Base-by-base conservation (phyloP, 2,329 filamentous ascomycete genomes). In the Herpomyces periplanetae region DNA sequence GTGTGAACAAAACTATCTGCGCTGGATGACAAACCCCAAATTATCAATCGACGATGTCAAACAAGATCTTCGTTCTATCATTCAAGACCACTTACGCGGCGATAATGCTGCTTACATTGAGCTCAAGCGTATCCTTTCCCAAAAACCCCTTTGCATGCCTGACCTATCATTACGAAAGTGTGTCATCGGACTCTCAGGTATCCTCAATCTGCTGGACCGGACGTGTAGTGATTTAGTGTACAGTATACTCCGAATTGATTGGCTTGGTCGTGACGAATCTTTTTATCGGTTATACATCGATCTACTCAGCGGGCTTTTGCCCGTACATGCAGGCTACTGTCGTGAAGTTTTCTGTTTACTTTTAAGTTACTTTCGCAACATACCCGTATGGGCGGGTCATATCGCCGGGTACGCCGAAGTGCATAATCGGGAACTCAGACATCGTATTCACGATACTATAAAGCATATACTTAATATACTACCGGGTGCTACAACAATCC, bases 291-390 rank as follows among this genome's bases (percentile, higher is more conserved):
- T 54, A 19, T 71, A 65, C 32, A 46, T 50, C 21, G 48, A 57
- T 29, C 62, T 68, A 27, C 39, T 68, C 10, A 51, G 53, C 8
- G 55, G 58, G 14, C 42, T 96, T 17, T 56, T 71, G 20, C 84
- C 66, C 24, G 63, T 71, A 1, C 68, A 88, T 31, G 61, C 65
- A 17, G 58, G 54, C 7, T 84, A 68, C 37, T 51, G 84, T 13
- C 49, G 48, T 10, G 46, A 54, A 9, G 58, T 85, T 15, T 48
- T 88, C 22, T 49, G 55, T 22, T 75, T 69, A 54, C 49, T 91
- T 23, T 59, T 85, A 21, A 51, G 57, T 24, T 61, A 69, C 34
- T 66, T 96, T 31, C 48, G 51, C 16, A 32, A 30, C 43, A 29
- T 51, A 40, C 60, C 42, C 27, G 55, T 35, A 20, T 45, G 45